Evolutionary conservation across 1,284 basidiomycete genomes (phyloP).

Genomic region (Gymnopus androsaceus): DNA sequence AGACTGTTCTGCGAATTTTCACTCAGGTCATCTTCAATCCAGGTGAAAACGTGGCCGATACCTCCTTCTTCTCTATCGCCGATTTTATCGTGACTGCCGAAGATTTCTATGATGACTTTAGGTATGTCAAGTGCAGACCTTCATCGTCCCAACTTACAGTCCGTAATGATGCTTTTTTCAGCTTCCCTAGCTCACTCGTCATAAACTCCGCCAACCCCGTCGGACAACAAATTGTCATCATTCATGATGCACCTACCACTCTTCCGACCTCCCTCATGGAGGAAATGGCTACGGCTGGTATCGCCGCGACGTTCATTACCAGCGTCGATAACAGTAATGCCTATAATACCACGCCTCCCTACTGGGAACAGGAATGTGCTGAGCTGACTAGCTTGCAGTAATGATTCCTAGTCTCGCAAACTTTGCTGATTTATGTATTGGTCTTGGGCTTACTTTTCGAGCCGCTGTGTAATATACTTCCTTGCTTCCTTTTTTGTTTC

Average conservation of each 20-base stretch:
- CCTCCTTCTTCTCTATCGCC: slow-evolving; percentile 22
- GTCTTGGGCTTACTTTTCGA: too few relatives aligned
- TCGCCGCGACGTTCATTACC: slow-evolving; percentile 24
- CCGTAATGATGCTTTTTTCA: neutral
- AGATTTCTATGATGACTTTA: slow-evolving; percentile 19
- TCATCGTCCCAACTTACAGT: neutral
- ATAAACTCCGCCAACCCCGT: slow-evolving; percentile 19
- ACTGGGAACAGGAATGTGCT: slow-evolving; percentile 12
- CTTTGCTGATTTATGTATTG: too few relatives aligned
- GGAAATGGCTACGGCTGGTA: slow-evolving; percentile 14
- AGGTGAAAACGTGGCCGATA: slow-evolving; percentile 15
- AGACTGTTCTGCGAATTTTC: too few relatives aligned
- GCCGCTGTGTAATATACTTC: too few relatives aligned
- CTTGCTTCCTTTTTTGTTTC: too few relatives aligned
- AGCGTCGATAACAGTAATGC: slow-evolving; percentile 17
- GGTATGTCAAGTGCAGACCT: slow-evolving; percentile 13
- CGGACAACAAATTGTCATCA: slow-evolving; percentile 23
- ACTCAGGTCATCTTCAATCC: slow-evolving; percentile 26
- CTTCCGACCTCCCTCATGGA: slow-evolving; percentile 14
- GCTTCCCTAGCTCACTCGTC: slow-evolving; percentile 11
- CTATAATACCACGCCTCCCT: slow-evolving; percentile 19
- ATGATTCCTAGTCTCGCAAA: too few relatives aligned
- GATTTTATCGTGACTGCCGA: slow-evolving; percentile 26
- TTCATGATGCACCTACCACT: slow-evolving; percentile 22
- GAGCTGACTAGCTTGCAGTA: neutral